Conservation (phyloP, 306 rosid species). For the Rosa lucieae region DNA sequence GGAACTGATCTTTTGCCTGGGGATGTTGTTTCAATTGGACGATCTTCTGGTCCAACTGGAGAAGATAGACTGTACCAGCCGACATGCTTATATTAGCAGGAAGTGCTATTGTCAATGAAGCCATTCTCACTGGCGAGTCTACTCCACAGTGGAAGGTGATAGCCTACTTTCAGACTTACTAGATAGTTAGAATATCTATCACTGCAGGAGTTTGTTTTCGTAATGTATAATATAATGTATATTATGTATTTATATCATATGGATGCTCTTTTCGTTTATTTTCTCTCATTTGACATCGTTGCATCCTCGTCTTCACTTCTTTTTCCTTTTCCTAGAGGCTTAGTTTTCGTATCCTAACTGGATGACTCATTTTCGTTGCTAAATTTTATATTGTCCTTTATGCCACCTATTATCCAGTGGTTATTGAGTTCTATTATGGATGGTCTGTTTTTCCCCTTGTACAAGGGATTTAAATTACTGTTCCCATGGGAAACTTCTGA, state of each 20-base stretch:
- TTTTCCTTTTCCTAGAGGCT: background rate
- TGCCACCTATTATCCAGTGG: background rate
- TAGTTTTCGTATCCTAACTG: background rate
- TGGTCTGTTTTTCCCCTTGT: background rate
- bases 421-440: background rate
- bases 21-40: constrained; percentile 95
- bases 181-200: background rate
- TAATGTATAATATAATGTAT: background rate
- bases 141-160: constrained; percentile 99
- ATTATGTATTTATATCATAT: background rate
- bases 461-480: background rate
- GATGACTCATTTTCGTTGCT: background rate
- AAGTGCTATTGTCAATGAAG: constrained; percentile 93
- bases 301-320: background rate
- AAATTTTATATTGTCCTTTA: background rate
- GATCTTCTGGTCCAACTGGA: constrained; percentile 76
- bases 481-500: background rate
- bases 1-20: constrained; percentile 97
- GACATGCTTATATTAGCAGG: constrained; percentile 99
- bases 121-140: constrained; percentile 99
- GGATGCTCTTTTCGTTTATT: background rate
- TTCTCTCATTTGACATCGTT: background rate
- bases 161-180: constrained; percentile 42
- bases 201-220: constrained; percentile 4
- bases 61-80: constrained; percentile 98